phyloP scores from a whole-genome alignment of 2,329 filamentous ascomycete species.

The Bertia moriformis region DNA sequence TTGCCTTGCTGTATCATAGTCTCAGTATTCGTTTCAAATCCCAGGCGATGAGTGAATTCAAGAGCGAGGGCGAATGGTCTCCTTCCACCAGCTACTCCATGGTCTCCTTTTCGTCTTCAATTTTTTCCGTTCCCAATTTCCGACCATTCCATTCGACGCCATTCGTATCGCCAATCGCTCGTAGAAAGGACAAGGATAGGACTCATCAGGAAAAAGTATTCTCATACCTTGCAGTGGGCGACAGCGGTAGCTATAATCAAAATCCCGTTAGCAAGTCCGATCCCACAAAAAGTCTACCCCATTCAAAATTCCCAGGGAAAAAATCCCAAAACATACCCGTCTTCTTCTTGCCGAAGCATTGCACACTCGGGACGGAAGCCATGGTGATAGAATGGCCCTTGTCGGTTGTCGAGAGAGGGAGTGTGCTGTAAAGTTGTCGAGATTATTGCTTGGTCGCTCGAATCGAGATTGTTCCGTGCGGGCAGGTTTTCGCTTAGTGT shows the following conservation, averaged over 20 bases:
- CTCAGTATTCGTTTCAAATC: conserved; percentile 18
- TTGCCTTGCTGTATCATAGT: conserved; percentile 43
- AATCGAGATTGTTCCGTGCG: neutral
- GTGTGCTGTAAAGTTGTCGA: neutral
- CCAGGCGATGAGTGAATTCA: conserved; percentile 10
- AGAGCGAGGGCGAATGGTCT: too few relatives aligned
- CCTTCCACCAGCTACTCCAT: too few relatives aligned
- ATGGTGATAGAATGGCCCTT: conserved; percentile 30
- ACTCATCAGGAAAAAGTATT: conserved; percentile 4
- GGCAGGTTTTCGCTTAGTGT: neutral
- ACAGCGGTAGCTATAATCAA: conserved; percentile 56
- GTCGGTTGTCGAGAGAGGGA: conserved; percentile 1
- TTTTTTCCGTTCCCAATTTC: neutral
- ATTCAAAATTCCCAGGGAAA: conserved; percentile 13
- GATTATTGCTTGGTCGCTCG: neutral
- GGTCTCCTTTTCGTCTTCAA: too few relatives aligned
- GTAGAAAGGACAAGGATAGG: neutral
- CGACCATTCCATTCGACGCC: neutral
- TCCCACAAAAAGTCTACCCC: too few relatives aligned
- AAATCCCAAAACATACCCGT: conserved; percentile 21
- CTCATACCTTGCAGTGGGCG: conserved; percentile 76
- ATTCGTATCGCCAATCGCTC: neutral
- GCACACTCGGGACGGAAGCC: conserved; percentile 68
- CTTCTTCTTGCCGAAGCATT: conserved; percentile 99
- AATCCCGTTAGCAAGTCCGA: conserved; percentile 13